phyloP scores from a whole-genome alignment of 2,329 filamentous ascomycete species.

The Fusarium algeriense region DNA sequence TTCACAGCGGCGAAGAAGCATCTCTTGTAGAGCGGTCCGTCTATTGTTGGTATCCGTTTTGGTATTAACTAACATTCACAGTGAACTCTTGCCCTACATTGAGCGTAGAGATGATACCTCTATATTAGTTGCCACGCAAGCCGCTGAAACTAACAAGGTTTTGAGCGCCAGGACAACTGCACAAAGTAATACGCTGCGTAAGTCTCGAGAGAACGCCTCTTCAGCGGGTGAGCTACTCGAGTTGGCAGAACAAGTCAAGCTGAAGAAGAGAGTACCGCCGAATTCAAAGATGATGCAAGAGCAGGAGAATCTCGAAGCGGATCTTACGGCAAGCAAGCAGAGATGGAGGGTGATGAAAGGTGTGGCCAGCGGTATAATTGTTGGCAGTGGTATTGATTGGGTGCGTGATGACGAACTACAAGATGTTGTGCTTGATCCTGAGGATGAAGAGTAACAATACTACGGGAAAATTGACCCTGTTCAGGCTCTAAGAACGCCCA shows the following conservation, averaged over 20 bases:
- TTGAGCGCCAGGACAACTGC: slow-evolving; percentile 66
- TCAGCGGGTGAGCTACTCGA: slow-evolving; percentile 73
- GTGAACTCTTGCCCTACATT: slow-evolving; percentile 75
- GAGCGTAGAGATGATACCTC: slow-evolving; percentile 76
- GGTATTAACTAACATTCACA: slow-evolving; percentile 50
- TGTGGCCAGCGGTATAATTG: slow-evolving; percentile 81
- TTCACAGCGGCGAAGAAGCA: slow-evolving; percentile 75
- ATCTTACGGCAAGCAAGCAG: slow-evolving; percentile 72
- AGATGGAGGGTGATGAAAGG: slow-evolving; percentile 82
- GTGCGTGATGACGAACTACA: slow-evolving; percentile 74
- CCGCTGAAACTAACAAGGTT: slow-evolving; percentile 63
- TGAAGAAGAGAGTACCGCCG: slow-evolving; percentile 65
- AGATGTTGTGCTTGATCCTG: slow-evolving; percentile 78
- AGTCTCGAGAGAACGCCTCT: slow-evolving; percentile 71
- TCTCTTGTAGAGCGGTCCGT: slow-evolving; percentile 76
- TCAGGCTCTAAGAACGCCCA: neutral
- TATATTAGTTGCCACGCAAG: slow-evolving; percentile 70
- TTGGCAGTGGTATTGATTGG: slow-evolving; percentile 88
- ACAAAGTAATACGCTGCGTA: slow-evolving; percentile 68
- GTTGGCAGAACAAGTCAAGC: slow-evolving; percentile 69
- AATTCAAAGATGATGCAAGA: slow-evolving; percentile 66
- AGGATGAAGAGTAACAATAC: slow-evolving; percentile 56
- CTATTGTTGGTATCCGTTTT: neutral
- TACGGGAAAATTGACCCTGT: neutral
- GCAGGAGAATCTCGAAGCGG: slow-evolving; percentile 68